Evolutionary conservation across 176 grass and related monocot species (phyloP).

Genomic region (Dendrocalamus sinicus): DNA sequence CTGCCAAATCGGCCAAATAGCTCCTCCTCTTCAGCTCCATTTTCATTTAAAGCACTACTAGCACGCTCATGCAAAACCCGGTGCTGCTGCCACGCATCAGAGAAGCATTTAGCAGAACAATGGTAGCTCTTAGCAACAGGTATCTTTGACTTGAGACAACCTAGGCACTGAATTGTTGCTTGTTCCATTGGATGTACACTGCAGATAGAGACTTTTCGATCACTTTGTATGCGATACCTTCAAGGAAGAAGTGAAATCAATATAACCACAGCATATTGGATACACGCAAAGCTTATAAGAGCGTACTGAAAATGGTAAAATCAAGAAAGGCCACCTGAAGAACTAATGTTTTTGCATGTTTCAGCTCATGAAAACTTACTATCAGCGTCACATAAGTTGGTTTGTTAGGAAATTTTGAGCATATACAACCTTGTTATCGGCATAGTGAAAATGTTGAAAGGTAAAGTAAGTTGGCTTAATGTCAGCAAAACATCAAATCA

Average conservation of each 20-base stretch:
- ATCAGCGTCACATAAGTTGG: constrained; percentile 14
- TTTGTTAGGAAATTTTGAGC: constrained; percentile 19
- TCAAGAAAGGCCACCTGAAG: constrained; percentile 17
- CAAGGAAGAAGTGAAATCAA: constrained; percentile 46
- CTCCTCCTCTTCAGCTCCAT: constrained; percentile 91
- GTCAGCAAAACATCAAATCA: not conserved
- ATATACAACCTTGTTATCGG: not conserved
- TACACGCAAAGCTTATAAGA: not conserved
- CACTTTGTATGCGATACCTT: constrained; percentile 95
- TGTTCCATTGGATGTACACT: constrained; percentile 94
- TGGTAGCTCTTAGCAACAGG: constrained; percentile 94
- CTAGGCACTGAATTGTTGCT: constrained; percentile 92
- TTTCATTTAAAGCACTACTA: constrained; percentile 79
- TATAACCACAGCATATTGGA: constrained; percentile 32
- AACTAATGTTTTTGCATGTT: constrained; percentile 14
- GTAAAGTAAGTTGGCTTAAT: not conserved
- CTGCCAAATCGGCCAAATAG: constrained; percentile 81
- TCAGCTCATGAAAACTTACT: constrained; percentile 26
- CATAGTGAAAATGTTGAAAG: not conserved
- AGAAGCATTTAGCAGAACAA: constrained; percentile 90
- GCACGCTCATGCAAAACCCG: constrained; percentile 91
- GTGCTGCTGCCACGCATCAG: constrained; percentile 96
- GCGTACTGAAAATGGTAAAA: constrained; percentile 22
- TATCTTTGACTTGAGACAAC: constrained; percentile 96
- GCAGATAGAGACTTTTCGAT: constrained; percentile 77